Conservation (phyloP, 2,329 filamentous ascomycete genomes). For the Aspergillus pseudoterreus region DNA sequence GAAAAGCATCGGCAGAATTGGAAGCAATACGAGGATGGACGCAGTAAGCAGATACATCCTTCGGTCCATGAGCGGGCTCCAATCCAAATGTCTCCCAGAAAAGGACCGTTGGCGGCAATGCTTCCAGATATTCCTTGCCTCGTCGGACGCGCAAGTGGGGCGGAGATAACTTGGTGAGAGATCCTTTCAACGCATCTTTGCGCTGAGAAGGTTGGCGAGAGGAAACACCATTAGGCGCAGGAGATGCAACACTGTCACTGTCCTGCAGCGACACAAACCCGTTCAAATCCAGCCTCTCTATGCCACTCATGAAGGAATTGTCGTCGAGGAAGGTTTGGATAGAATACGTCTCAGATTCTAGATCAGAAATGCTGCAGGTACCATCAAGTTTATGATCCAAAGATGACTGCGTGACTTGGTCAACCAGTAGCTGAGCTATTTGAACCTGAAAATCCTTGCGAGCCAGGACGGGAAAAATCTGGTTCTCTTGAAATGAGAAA, state of each 20-base stretch:
- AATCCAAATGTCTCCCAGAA: conserved; percentile 63
- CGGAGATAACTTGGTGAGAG: conserved; percentile 43
- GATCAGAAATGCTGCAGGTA: conserved; percentile 21
- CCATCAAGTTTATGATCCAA: conserved; percentile 33
- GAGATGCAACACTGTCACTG: conserved; percentile 9
- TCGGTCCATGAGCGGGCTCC: conserved; percentile 52
- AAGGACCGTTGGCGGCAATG: conserved; percentile 52
- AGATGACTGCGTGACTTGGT: conserved; percentile 45
- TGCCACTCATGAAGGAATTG: conserved; percentile 23
- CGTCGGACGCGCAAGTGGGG: conserved; percentile 55
- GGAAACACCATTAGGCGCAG: conserved; percentile 11
- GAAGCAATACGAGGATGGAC: conserved; percentile 50
- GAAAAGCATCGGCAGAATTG: conserved; percentile 48
- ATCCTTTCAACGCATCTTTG: conserved; percentile 27
- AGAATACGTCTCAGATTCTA: conserved; percentile 23
- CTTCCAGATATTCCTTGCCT: conserved; percentile 50
- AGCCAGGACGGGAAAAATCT: conserved; percentile 28
- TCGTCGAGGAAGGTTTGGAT: conserved; percentile 27
- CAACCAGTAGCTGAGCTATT: conserved; percentile 39
- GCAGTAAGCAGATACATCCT: conserved; percentile 57
- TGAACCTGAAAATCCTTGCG: conserved; percentile 35
- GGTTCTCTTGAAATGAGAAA: conserved; percentile 33
- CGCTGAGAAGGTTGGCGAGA: conserved; percentile 19
- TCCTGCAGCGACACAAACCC: conserved; percentile 33
- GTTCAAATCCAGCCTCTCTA: conserved; percentile 34